Percentiles rank a stretch among this genome's conserved stretches.
These are phyloP conservation scores for Oropetium thomaeum DNA, from an alignment of 176 grass and related monocot species.

Conservation along the genomic window DNA sequence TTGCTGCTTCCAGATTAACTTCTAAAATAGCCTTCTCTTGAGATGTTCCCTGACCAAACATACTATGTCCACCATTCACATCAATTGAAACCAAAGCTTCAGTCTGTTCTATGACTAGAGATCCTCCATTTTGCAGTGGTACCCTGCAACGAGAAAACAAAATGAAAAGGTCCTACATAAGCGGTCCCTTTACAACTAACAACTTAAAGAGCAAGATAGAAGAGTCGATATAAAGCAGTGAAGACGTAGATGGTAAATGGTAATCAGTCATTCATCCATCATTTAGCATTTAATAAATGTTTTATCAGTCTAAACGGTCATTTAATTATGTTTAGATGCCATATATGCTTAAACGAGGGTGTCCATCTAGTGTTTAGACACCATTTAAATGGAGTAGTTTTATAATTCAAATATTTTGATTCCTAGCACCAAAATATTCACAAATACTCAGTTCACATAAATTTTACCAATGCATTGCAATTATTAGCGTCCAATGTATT, in stretches of 20 bases:
- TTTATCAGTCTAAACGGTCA: too few species aligned
- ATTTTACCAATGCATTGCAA: constrained; percentile 3
- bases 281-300: too few species aligned
- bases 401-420: not conserved
- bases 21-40: constrained; percentile 81
- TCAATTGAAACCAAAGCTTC: constrained; percentile 95
- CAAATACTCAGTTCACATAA: not conserved
- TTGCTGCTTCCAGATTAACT: constrained; percentile 92
- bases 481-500: constrained; percentile 10
- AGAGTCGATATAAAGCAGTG: not conserved
- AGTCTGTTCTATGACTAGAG: constrained; percentile 94
- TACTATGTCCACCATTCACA: constrained; percentile 89
- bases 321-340: too few species aligned
- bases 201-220: not conserved
- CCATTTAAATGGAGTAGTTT: too few species aligned
- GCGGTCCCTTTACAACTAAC: not conserved
- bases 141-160: constrained; percentile 55
- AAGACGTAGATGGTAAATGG: too few species aligned
- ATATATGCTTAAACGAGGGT: too few species aligned
- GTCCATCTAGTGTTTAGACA: too few species aligned
- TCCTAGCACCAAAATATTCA: not conserved
- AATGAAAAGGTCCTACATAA: constrained; percentile 28
- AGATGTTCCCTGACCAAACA: constrained; percentile 75
- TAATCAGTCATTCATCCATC: too few species aligned
- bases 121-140: constrained; percentile 73